These are phyloP conservation scores for Suillus tomentosus DNA, from an alignment of 768 basidiomycete species.

Conservation along the genomic window DNA sequence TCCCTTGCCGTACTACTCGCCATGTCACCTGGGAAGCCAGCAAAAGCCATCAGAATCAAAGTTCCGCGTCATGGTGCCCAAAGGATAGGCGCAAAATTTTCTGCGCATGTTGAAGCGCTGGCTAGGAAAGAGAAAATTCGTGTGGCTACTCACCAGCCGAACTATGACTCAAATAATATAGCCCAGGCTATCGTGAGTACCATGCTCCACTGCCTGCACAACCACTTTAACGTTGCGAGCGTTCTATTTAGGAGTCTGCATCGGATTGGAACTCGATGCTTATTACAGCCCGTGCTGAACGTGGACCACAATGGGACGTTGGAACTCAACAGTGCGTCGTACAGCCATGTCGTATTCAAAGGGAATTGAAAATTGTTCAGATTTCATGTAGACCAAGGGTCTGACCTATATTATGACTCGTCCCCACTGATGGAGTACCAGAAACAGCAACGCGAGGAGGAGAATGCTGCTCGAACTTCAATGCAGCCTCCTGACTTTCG, in stretches of 20 bases:
- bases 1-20: not conserved
- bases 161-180: slow-evolving; percentile 50
- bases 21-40: slow-evolving; percentile 47
- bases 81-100: slow-evolving; percentile 64
- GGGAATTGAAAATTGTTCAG: slow-evolving; percentile 36
- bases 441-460: slow-evolving; percentile 38
- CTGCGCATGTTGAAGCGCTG: slow-evolving; percentile 55
- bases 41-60: slow-evolving; percentile 57
- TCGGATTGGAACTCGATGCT: slow-evolving; percentile 87
- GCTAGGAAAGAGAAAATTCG: slow-evolving; percentile 58
- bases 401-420: slow-evolving; percentile 74
- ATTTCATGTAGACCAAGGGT: slow-evolving; percentile 74
- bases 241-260: slow-evolving; percentile 61
- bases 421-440: slow-evolving; percentile 56
- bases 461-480: slow-evolving; percentile 26
- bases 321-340: slow-evolving; percentile 78
- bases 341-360: not conserved
- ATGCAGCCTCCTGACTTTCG: slow-evolving; percentile 38
- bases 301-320: slow-evolving; percentile 88
- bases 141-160: slow-evolving; percentile 53
- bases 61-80: slow-evolving; percentile 80
- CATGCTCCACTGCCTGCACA: slow-evolving; percentile 2
- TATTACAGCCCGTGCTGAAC: slow-evolving; percentile 73
- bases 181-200: slow-evolving; percentile 66
- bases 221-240: not conserved